Percentiles rank a stretch among this genome's conserved stretches.
phyloP scores from a whole-genome alignment of 2,329 filamentous ascomycete species.

The Penicillium sp. region DNA sequence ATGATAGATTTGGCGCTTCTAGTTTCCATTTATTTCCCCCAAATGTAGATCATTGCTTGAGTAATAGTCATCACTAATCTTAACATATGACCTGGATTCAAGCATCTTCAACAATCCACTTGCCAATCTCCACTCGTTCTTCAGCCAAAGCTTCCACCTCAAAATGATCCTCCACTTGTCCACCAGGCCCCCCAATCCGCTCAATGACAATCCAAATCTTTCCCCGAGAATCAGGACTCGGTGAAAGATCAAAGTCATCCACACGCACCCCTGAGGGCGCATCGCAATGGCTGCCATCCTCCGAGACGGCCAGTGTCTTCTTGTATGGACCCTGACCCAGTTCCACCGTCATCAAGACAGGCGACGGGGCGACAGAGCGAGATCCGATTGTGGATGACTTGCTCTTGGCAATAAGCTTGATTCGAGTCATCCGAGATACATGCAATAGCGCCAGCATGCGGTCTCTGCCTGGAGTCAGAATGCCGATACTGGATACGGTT shows the following conservation, averaged over 20 bases:
- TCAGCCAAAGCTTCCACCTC: slow-evolving; percentile 47
- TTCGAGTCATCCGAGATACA: slow-evolving; percentile 59
- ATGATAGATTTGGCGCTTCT: neutral
- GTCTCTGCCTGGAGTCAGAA: slow-evolving; percentile 56
- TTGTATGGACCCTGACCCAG: slow-evolving; percentile 70
- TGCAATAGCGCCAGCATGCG: slow-evolving; percentile 56
- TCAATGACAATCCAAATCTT: slow-evolving; percentile 82
- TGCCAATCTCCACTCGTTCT: slow-evolving; percentile 45
- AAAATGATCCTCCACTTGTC: slow-evolving; percentile 50
- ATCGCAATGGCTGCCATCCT: slow-evolving; percentile 75
- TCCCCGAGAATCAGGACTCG: slow-evolving; percentile 56
- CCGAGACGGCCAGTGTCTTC: slow-evolving; percentile 64
- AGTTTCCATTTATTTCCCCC: neutral
- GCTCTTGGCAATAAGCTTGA: slow-evolving; percentile 59
- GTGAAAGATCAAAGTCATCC: slow-evolving; percentile 72
- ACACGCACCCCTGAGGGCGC: slow-evolving; percentile 66
- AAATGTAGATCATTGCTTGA: too few relatives aligned
- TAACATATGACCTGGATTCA: slow-evolving; percentile 10
- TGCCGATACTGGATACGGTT: slow-evolving; percentile 47
- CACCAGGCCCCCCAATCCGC: slow-evolving; percentile 64
- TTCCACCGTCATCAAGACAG: slow-evolving; percentile 72
- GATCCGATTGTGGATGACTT: slow-evolving; percentile 44
- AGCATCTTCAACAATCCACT: slow-evolving; percentile 42
- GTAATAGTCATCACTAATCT: too few relatives aligned
- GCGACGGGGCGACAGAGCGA: slow-evolving; percentile 44